Base-by-base conservation (phyloP, 805 yeast genomes). In the Wickerhamiella allomyrinae region DNA sequence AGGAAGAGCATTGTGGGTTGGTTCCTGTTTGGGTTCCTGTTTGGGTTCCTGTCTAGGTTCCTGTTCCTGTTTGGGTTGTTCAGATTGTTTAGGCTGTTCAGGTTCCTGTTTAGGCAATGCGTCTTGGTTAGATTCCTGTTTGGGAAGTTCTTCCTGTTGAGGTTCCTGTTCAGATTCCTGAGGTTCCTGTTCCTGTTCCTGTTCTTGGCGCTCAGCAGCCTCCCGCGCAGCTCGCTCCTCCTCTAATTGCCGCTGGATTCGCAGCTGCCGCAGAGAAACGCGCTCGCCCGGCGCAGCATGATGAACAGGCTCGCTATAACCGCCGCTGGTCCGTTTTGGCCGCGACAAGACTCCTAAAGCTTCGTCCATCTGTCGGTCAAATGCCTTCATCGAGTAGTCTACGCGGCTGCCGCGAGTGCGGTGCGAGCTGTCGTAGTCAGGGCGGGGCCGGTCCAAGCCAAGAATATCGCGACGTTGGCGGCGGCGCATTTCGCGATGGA, bases 381-480 rank as follows among this genome's bases (percentile, higher is more conserved):
- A 45, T 11, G 42, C 39, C 7, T 29, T 29, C 43, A 39, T 29
- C 8, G 39, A 33, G 25, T 41, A 45, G 23, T 39, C 42, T 21
- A 60, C 51, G 13, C 3, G 45, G 55, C 9, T 50, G 42, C 11
- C 62, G 62, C 20, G 55, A 59, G 15, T 55, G 61, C 11, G 46
- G 45, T 5, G 53, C 46, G 20, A 48, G 45, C 38, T 43, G 33
- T 20, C 43, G 51, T 1, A 45, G 44, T 27, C 52, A 54, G 22
- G 46, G 44, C 41, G 43, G 46, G 17, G 53, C 35, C 33, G 42
- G 47, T 27, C 31, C 8, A 27, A n/a, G 5, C 31, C 31, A 2
- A 27, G 31, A 7, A 27, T 27, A 29, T 43, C 41, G 5, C 45
- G 40, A 15, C 53, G 44, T 9, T 53, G 47, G 11, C 25, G 42